These are phyloP conservation scores for Trametes meyenii DNA, from an alignment of 768 basidiomycete genomes.

Conservation along the genomic window DNA sequence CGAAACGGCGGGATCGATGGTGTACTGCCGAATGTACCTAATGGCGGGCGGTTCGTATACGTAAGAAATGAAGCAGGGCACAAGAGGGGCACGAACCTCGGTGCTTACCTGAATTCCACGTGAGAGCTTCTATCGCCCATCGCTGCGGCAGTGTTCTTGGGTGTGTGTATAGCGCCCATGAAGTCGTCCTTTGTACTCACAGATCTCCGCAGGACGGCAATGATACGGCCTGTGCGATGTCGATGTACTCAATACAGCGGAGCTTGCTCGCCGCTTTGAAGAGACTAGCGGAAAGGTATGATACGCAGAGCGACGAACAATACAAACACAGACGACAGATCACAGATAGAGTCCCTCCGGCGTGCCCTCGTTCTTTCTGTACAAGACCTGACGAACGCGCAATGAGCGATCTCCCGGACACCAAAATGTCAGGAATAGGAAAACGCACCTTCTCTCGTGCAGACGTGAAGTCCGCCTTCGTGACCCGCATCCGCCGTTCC, in stretches of 20 bases:
- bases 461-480: constrained; percentile 84
- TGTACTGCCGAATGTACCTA: too few relatives aligned
- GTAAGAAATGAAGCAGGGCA: neutral
- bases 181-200: too few relatives aligned
- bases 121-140: neutral
- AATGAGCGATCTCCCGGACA: constrained; percentile 12
- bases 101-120: neutral
- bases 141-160: neutral
- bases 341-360: constrained; percentile 86
- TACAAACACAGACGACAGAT: constrained; percentile 23
- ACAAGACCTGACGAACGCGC: constrained; percentile 60
- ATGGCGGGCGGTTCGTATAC: neutral
- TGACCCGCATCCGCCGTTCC: constrained; percentile 94
- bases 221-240: neutral
- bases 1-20: neutral
- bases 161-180: too few relatives aligned
- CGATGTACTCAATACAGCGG: neutral
- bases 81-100: too few relatives aligned
- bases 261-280: neutral
- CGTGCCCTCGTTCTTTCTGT: constrained; percentile 97
- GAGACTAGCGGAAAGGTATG: constrained; percentile 18
- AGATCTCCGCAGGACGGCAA: neutral
- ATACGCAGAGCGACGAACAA: constrained; percentile 16
- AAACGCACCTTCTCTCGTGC: constrained; percentile 87
- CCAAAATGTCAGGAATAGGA: constrained; percentile 10